Evolutionary conservation across 2,329 filamentous ascomycete species (phyloP).

Genomic region (Atkinsonella hypoxylon): DNA sequence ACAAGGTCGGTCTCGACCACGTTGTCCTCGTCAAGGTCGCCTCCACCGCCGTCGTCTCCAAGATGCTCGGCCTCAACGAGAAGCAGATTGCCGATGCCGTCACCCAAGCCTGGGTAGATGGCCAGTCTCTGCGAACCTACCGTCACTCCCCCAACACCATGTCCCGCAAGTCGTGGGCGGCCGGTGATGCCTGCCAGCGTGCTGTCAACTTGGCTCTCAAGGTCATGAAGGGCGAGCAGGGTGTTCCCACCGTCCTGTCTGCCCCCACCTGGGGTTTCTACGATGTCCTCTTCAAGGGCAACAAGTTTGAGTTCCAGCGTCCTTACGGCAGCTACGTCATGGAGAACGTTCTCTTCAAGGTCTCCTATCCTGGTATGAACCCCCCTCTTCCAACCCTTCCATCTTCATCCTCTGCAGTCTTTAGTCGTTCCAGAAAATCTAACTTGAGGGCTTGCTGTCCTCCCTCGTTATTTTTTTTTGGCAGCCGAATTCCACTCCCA

Average conservation of each 20-base stretch:
- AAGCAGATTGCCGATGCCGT: conserved; percentile 90
- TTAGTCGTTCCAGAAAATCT: not conserved
- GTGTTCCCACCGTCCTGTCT: conserved; percentile 83
- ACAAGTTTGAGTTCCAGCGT: conserved; percentile 92
- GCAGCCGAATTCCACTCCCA: conserved; percentile 93
- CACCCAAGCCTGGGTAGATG: conserved; percentile 95
- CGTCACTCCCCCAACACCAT: conserved; percentile 97
- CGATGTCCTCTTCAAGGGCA: conserved; percentile 92
- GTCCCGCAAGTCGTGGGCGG: conserved; percentile 98
- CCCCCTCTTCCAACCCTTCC: not conserved
- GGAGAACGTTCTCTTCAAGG: conserved; percentile 99
- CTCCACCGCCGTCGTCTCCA: conserved; percentile 83
- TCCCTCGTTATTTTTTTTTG: no score
- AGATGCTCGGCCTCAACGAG: conserved; percentile 85
- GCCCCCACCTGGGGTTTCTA: conserved; percentile 97
- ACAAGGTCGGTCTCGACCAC: conserved; percentile 96
- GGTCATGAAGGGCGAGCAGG: conserved; percentile 82
- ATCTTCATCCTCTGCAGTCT: not conserved
- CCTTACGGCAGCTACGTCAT: conserved; percentile 97
- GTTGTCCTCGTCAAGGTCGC: conserved; percentile 97
- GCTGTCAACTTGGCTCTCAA: conserved; percentile 86
- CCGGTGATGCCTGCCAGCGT: conserved; percentile 92
- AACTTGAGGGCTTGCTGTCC: not conserved
- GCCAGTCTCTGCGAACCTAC: conserved; percentile 92
- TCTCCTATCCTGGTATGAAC: conserved; percentile 85